phyloP scores from a whole-genome alignment of 495 filamentous ascomycete species.

The Thermochaetoides thermophila region DNA sequence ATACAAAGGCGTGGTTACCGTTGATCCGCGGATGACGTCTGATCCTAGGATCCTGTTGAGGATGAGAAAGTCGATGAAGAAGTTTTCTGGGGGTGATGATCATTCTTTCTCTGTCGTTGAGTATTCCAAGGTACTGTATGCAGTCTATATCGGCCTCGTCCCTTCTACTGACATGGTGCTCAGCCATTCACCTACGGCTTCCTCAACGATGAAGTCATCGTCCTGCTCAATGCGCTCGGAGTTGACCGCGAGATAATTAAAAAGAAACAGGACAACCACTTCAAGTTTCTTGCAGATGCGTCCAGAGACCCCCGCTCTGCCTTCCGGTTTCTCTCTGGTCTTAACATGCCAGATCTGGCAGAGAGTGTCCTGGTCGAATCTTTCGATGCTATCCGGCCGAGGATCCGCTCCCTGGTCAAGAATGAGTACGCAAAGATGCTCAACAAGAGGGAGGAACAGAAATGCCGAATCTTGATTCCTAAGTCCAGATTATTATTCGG shows the following conservation, averaged over 20 bases:
- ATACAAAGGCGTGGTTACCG: constrained; percentile 36
- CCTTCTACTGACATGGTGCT: too few relatives aligned
- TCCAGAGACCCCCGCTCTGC: constrained; percentile 18
- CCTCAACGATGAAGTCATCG: constrained; percentile 36
- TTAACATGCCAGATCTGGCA: constrained; percentile 26
- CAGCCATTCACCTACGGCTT: constrained; percentile 34
- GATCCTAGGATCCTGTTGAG: constrained; percentile 16
- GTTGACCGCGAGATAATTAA: constrained; percentile 22
- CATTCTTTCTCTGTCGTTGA: constrained; percentile 32
- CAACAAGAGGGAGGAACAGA: constrained; percentile 32
- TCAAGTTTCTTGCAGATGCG: constrained; percentile 25
- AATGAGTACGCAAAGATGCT: constrained; percentile 30
- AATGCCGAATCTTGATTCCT: constrained; percentile 31
- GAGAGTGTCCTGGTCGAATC: constrained; percentile 33
- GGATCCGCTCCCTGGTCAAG: constrained; percentile 22
- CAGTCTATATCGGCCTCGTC: too few relatives aligned
- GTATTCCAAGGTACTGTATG: constrained; percentile 35
- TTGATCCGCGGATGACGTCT: constrained; percentile 25
- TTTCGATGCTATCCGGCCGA: constrained; percentile 19
- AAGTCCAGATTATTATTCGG: constrained; percentile 34
- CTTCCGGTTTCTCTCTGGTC: constrained; percentile 30
- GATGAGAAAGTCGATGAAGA: constrained; percentile 39
- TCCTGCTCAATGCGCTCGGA: constrained; percentile 31
- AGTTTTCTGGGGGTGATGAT: constrained; percentile 31
- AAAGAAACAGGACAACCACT: constrained; percentile 30